Conservation (phyloP, 163 green algal species). For the Scenedesmus sp. region DNA sequence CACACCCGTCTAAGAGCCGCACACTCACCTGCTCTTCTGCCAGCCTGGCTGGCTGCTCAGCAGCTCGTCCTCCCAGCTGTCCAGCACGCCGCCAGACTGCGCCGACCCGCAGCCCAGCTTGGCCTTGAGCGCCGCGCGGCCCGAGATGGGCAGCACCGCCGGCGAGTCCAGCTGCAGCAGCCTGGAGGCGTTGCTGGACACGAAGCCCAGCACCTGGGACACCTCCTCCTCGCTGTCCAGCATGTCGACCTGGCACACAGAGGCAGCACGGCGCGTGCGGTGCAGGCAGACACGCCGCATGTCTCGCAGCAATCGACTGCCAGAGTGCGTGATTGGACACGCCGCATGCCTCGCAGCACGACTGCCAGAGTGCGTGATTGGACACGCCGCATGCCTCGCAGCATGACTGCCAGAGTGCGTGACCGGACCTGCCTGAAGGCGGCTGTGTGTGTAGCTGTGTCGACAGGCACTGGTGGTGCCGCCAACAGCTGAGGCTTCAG, state of each 20-base stretch:
- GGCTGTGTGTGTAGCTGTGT: too few relatives aligned
- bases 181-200: constrained; percentile 59
- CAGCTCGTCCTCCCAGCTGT: constrained; percentile 47
- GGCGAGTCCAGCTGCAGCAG: constrained; percentile 76
- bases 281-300: not conserved
- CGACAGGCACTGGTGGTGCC: too few relatives aligned
- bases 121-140: constrained; percentile 78
- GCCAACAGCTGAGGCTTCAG: too few relatives aligned
- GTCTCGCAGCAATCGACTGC: too few relatives aligned
- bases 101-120: constrained; percentile 73
- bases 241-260: constrained; percentile 88
- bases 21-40: constrained; percentile 45
- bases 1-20: not conserved
- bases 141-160: constrained; percentile 86
- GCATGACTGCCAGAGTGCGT: too few relatives aligned
- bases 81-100: constrained; percentile 32
- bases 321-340: too few relatives aligned
- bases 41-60: constrained; percentile 63
- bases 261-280: too few relatives aligned
- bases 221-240: constrained; percentile 80
- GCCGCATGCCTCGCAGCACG: too few relatives aligned
- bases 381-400: too few relatives aligned
- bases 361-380: too few relatives aligned
- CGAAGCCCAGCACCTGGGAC: constrained; percentile 79
- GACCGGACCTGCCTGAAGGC: too few relatives aligned